Evolutionary conservation across 495 filamentous ascomycete genomes (phyloP), one percentile per base, ranked within the genome.

Genomic region (Trichoderma gamsii): DNA sequence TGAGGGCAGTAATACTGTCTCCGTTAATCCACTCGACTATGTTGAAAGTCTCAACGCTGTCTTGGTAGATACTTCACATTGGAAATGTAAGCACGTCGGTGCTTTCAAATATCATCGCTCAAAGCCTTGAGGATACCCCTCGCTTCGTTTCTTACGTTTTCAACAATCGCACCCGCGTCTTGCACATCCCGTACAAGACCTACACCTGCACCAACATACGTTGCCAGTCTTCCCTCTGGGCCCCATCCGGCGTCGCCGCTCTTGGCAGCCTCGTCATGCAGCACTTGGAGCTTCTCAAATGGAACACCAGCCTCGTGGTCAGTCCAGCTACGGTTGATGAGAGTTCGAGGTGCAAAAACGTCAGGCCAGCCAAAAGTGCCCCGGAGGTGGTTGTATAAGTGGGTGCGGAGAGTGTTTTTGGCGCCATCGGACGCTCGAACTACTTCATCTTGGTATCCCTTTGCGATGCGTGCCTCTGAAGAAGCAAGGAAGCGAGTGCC

Each of bases 401-500:
- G 78, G 1, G 89, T 92, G 35, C 89, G 78, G 5, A 84, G 83
- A 4, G 91, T 95, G 5, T 70, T 83, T 8, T 75, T 77, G 5
- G 85, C 90, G 0, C 89, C 91, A 71, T 93, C 87, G 2, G 70
- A 76, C 1, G 87, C 85, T 2, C 81, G 74, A 3, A 97, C 89
- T 72, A 97, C 97, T 70, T 91, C 87, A 72, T 92, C 81, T 82
- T 97, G 97, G 75, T 97, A 89, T 49, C 93, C 95, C 68, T 87
- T 76, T 73, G 94, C 90, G 67, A 98, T 93, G 3, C 94, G 92
- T 49, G 92, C 89, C 75, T 97, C 92, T 11, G 90, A 82, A 4
- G 90, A 92, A 73, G 88, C 90, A 86, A 96, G 93, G 77, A 97
- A 96, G 23, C 92, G 80, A 15, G 92, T 97, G 15, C 92, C 92